These are phyloP conservation scores for Ilex aquifolium DNA, from an alignment of 257 asterid species.

Conservation along the genomic window DNA sequence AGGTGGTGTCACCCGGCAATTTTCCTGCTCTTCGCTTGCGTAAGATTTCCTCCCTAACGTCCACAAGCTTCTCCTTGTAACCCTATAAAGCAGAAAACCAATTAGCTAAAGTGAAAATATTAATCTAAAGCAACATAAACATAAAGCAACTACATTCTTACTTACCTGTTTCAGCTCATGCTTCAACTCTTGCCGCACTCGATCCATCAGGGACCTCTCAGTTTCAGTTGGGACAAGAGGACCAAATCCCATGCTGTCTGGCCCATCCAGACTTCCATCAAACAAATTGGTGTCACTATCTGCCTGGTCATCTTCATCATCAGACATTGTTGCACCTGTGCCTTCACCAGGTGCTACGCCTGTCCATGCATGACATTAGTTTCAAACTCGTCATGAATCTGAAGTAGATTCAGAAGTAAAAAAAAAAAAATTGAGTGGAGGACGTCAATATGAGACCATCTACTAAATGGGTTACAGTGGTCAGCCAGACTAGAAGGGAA, in stretches of 20 bases:
- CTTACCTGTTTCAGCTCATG: constrained; percentile 95
- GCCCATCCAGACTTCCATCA: constrained; percentile 77
- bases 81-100: constrained; percentile 28
- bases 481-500: no score
- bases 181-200: constrained; percentile 89
- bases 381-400: no score
- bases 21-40: constrained; percentile 84
- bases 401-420: no score
- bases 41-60: constrained; percentile 55
- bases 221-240: constrained; percentile 85
- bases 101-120: constrained; percentile 1
- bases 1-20: constrained; percentile 77
- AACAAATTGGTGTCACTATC: constrained; percentile 84
- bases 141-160: neutral
- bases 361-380: constrained; percentile 17
- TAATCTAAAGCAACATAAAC: neutral
- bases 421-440: no score
- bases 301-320: constrained; percentile 87
- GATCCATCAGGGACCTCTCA: constrained; percentile 97
- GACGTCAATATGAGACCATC: no score
- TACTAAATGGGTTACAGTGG: no score
- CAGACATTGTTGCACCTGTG: constrained; percentile 98
- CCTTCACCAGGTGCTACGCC: constrained; percentile 98
- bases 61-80: constrained; percentile 57
- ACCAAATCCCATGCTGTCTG: constrained; percentile 93